A percentile compares a stretch with the other conserved stretches of the same genome.
Evolutionary conservation across 106 monocot genomes (phyloP).

Genomic region (Hemerocallis citrina): DNA sequence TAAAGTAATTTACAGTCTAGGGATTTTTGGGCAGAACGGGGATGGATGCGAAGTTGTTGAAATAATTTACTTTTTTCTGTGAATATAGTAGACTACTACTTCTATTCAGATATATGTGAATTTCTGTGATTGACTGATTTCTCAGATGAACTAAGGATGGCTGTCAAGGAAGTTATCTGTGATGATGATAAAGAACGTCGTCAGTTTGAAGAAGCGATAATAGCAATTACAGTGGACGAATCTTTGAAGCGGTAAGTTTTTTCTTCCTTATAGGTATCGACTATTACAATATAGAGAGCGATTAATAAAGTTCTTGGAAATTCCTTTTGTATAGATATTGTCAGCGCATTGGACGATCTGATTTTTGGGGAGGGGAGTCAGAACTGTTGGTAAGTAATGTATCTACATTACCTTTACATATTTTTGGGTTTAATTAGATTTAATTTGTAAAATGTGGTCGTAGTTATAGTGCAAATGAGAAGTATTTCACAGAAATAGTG

Average conservation of each 20-base stretch:
- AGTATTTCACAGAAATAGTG: no score
- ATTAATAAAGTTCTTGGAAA: not conserved
- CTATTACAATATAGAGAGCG: not conserved
- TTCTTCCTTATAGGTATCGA: not conserved
- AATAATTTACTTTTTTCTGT: not conserved
- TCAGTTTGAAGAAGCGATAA: conserved; percentile 78
- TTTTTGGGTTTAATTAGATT: not conserved
- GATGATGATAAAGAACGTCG: conserved; percentile 45
- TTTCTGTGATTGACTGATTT: not conserved
- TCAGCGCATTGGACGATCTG: conserved; percentile 66
- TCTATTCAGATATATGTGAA: not conserved
- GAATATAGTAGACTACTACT: not conserved
- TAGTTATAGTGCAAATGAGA: no score
- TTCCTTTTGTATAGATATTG: conserved; percentile 57
- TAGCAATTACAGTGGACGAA: conserved; percentile 85
- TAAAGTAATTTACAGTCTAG: not conserved
- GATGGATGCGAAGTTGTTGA: not conserved
- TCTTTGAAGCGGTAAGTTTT: conserved; percentile 50
- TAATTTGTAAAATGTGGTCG: not conserved
- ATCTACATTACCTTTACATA: not conserved
- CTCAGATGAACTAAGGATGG: conserved; percentile 86
- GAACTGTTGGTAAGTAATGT: conserved; percentile 59
- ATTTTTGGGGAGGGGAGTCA: conserved; percentile 98
- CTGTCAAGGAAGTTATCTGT: conserved; percentile 88
- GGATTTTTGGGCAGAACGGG: not conserved